A percentile compares a stretch with the other conserved stretches of the same genome.
Conservation (phyloP, 345 rosid species). For the Bretschneidera sinensis region DNA sequence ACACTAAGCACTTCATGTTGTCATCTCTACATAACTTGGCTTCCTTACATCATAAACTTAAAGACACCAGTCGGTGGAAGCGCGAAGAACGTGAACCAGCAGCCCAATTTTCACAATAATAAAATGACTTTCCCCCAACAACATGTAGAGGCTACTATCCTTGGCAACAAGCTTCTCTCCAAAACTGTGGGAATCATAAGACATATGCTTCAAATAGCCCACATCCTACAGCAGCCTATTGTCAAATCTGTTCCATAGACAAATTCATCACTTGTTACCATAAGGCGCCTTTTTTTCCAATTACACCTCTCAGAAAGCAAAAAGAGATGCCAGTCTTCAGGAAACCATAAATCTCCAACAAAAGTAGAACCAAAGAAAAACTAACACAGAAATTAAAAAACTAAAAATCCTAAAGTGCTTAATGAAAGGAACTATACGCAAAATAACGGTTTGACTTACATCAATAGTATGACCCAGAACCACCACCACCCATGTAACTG, state of each 20-base stretch:
- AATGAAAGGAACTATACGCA: conserved; percentile 11
- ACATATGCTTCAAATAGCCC: conserved; percentile 39
- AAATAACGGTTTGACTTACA: conserved; percentile 34
- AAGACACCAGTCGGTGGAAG: conserved; percentile 26
- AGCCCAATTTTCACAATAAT: conserved; percentile 20
- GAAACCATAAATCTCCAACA: conserved; percentile 25
- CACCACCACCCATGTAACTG: conserved; percentile 72
- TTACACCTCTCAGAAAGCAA: conserved; percentile 27
- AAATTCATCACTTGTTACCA: conserved; percentile 55
- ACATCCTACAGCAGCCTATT: conserved; percentile 59
- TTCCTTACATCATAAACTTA: conserved; percentile 39
- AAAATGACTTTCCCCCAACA: conserved; percentile 16
- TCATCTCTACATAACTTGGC: conserved; percentile 26
- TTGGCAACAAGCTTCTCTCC: conserved; percentile 29
- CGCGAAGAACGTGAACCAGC: conserved; percentile 29
- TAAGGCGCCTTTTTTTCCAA: conserved; percentile 22
- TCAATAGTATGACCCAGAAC: conserved; percentile 90
- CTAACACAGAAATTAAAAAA: conserved; percentile 7
- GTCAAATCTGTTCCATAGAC: conserved; percentile 64
- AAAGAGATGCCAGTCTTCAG: conserved; percentile 27
- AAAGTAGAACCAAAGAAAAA: background rate
- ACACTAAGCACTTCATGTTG: conserved; percentile 29
- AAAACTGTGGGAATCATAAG: conserved; percentile 27
- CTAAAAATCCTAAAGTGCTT: conserved; percentile 12
- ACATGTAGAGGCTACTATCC: conserved; percentile 30